These are phyloP conservation scores for Orbilia ellipsospora DNA, from an alignment of 2,329 filamentous ascomycete genomes.

Conservation along the genomic window DNA sequence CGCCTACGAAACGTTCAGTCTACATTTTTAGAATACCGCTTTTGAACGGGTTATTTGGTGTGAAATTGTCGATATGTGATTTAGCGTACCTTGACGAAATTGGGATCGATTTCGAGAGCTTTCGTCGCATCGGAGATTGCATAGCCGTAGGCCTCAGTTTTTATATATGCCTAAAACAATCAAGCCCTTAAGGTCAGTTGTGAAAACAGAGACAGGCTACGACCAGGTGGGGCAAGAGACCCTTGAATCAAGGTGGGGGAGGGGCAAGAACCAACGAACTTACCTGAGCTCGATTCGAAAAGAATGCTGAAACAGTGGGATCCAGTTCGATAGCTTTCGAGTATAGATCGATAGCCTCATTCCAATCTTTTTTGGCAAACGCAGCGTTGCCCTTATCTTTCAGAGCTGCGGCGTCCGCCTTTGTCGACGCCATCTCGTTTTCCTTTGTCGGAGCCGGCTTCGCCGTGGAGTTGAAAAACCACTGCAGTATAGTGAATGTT, in stretches of 20 bases:
- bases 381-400: slow-evolving; percentile 97
- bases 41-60: background rate
- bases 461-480: slow-evolving; percentile 60
- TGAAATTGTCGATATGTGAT: background rate
- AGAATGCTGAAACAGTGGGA: slow-evolving; percentile 86
- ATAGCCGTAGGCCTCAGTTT: slow-evolving; percentile 93
- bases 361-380: slow-evolving; percentile 89
- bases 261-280: slow-evolving; percentile 57
- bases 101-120: slow-evolving; percentile 87
- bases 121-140: slow-evolving; percentile 90
- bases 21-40: background rate
- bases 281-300: slow-evolving; percentile 94
- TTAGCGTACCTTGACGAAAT: slow-evolving; percentile 81
- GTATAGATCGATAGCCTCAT: slow-evolving; percentile 82
- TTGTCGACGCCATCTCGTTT: slow-evolving; percentile 50
- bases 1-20: slow-evolving; percentile 68
- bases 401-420: slow-evolving; percentile 79
- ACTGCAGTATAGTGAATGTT: background rate
- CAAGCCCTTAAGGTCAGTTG: background rate
- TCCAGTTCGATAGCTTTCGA: slow-evolving; percentile 86
- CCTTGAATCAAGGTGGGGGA: background rate
- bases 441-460: slow-evolving; percentile 29
- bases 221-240: no score
- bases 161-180: slow-evolving; percentile 80
- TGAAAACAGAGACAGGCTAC: no score